Evolutionary conservation across 176 grass and related monocot species (phyloP).

Genomic region (Miscanthus lutarioriparius): DNA sequence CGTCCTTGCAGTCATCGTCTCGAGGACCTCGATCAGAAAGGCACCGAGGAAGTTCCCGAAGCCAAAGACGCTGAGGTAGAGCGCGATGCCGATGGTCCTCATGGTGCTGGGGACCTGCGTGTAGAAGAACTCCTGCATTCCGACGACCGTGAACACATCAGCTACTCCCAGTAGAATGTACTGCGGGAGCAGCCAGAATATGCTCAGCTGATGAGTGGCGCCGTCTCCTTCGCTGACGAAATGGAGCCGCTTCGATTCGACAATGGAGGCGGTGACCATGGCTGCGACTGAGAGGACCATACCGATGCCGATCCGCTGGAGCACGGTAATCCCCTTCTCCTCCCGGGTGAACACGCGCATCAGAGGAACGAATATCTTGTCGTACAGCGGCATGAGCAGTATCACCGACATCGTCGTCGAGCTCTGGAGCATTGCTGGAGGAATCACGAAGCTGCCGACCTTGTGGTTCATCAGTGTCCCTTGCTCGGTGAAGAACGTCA

Average conservation of each 20-base stretch:
- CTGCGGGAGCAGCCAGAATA: conserved; percentile 76
- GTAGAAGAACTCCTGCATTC: conserved; percentile 46
- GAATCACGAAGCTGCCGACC: conserved; percentile 53
- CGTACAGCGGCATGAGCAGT: conserved; percentile 76
- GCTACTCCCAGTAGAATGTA: conserved; percentile 72
- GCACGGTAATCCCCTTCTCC: conserved; percentile 66
- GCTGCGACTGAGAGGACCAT: conserved; percentile 66
- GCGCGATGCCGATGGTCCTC: conserved; percentile 70
- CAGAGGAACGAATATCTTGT: conserved; percentile 56
- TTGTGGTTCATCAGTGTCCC: conserved; percentile 70
- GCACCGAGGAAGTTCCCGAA: conserved; percentile 71
- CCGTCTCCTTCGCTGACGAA: background rate
- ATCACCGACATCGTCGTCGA: conserved; percentile 67
- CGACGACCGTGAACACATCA: conserved; percentile 54
- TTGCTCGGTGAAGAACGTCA: conserved; percentile 81
- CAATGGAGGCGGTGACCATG: conserved; percentile 48
- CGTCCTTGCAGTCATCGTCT: conserved; percentile 23
- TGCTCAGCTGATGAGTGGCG: conserved; percentile 28
- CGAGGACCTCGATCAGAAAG: conserved; percentile 46
- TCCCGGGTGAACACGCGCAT: conserved; percentile 31
- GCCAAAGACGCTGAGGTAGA: conserved; percentile 75
- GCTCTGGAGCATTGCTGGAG: conserved; percentile 82
- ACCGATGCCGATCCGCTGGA: conserved; percentile 73
- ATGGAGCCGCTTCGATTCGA: conserved; percentile 51
- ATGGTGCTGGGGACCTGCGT: conserved; percentile 36